phyloP scores from a whole-genome alignment of 345 rosid genomes.

The Passiflora organensis region DNA sequence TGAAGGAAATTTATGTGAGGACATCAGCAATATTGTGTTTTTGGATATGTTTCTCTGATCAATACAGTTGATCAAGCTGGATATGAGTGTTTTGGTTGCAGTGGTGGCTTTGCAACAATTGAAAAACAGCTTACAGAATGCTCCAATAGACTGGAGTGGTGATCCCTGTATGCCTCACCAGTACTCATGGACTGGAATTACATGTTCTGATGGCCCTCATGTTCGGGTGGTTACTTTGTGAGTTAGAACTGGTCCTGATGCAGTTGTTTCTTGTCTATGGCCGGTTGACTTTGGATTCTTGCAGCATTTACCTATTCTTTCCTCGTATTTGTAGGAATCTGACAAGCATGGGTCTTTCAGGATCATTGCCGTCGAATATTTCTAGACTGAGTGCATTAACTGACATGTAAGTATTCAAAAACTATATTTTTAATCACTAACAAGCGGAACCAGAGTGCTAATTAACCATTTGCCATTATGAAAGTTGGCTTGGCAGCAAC shows the following conservation, averaged over 20 bases:
- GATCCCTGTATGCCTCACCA: constrained; percentile 79
- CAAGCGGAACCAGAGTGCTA: constrained; percentile 2
- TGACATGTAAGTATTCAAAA: constrained; percentile 41
- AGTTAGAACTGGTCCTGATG: constrained; percentile 31
- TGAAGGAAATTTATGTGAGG: too few species aligned
- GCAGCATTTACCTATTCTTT: constrained; percentile 10
- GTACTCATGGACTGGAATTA: constrained; percentile 77
- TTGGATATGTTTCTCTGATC: too few species aligned
- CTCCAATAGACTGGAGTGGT: constrained; percentile 77
- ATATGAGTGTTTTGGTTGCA: constrained; percentile 22
- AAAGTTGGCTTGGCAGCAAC: constrained; percentile 78
- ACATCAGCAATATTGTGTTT: too few species aligned
- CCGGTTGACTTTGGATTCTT: not conserved
- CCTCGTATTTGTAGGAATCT: constrained; percentile 51
- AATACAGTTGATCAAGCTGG: too few species aligned
- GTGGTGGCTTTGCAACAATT: constrained; percentile 49
- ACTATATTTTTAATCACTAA: too few species aligned
- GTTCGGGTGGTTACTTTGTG: constrained; percentile 65
- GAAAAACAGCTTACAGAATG: constrained; percentile 41
- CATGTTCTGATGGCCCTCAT: constrained; percentile 57
- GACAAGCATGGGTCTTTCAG: constrained; percentile 63
- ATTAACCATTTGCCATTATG: constrained; percentile 19
- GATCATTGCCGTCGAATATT: constrained; percentile 55
- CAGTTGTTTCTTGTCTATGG: constrained; percentile 1
- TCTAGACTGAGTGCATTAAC: constrained; percentile 65